phyloP scores from a whole-genome alignment of 306 rosid genomes.

The Pterocarpus macrocarpus region DNA sequence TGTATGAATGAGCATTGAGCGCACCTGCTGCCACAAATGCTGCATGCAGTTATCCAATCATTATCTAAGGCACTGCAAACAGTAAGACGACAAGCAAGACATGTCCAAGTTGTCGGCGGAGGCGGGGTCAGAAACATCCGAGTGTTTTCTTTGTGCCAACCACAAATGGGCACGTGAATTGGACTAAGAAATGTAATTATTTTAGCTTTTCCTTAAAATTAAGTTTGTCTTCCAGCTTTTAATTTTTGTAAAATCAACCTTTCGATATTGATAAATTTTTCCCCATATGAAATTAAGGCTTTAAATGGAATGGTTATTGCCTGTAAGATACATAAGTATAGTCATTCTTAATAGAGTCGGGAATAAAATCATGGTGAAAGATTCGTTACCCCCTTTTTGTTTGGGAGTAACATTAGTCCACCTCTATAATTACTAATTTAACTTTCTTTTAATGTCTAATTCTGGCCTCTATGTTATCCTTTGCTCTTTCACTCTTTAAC shows the following conservation, averaged over 20 bases:
- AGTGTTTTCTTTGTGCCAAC: neutral
- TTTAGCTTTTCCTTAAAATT: too few species aligned
- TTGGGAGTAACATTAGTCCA: too few species aligned
- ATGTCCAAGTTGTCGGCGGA: neutral
- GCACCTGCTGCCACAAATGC: neutral
- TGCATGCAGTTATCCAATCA: neutral
- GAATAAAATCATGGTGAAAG: neutral
- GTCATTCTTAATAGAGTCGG: neutral
- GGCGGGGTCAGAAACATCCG: too few species aligned
- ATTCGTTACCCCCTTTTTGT: too few species aligned
- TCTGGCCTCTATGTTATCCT: too few species aligned
- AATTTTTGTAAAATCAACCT: too few species aligned
- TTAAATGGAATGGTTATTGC: too few species aligned
- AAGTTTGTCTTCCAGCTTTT: too few species aligned
- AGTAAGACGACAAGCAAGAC: neutral
- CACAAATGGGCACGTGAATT: neutral
- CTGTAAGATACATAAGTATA: neutral
- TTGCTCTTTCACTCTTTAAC: too few species aligned
- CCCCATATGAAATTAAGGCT: too few species aligned
- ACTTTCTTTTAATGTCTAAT: too few species aligned
- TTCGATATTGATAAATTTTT: neutral
- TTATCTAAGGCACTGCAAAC: neutral
- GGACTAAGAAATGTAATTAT: neutral
- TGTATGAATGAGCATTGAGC: neutral
- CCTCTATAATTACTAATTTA: too few species aligned